A percentile compares a stretch with the other conserved stretches of the same genome.
These are phyloP conservation scores for Backusella parvicylindrica DNA, from an alignment of 192 early-diverging fungal species.

Conservation along the genomic window DNA sequence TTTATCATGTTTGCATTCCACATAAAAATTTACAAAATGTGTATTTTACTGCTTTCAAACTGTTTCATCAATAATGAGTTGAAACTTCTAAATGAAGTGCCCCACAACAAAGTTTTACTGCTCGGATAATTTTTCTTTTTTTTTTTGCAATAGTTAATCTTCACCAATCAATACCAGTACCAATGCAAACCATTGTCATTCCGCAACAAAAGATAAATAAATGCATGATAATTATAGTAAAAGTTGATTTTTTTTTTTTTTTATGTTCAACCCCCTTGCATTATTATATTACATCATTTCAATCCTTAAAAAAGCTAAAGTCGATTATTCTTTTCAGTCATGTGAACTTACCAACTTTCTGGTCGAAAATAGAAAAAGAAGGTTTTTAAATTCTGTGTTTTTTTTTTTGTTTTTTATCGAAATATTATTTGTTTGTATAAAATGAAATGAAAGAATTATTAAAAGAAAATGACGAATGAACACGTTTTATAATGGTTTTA, in stretches of 20 bases:
- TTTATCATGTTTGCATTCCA: not conserved
- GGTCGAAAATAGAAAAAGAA: not conserved
- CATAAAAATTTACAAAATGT: too few species aligned
- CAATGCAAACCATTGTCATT: not conserved
- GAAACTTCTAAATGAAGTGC: not conserved
- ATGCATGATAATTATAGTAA: not conserved
- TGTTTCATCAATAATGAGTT: too few species aligned
- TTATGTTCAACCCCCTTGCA: not conserved
- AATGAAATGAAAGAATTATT: too few species aligned
- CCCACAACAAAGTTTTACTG: too few species aligned
- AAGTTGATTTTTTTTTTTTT: not conserved
- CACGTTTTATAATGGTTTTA: too few species aligned
- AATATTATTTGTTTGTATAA: not conserved
- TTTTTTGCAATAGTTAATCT: too few species aligned
- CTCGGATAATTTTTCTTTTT: not conserved
- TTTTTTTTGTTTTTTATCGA: not conserved
- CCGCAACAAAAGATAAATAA: too few species aligned
- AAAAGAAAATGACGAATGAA: too few species aligned
- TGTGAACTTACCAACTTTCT: not conserved
- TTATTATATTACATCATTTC: not conserved
- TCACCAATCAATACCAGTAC: not conserved
- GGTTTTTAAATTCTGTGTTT: too few species aligned
- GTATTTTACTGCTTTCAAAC: not conserved
- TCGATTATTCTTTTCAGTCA: not conserved
- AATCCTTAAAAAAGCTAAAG: too few species aligned